Conservation (phyloP, 139 green algal genomes). For the Medakamo hakoo region DNA sequence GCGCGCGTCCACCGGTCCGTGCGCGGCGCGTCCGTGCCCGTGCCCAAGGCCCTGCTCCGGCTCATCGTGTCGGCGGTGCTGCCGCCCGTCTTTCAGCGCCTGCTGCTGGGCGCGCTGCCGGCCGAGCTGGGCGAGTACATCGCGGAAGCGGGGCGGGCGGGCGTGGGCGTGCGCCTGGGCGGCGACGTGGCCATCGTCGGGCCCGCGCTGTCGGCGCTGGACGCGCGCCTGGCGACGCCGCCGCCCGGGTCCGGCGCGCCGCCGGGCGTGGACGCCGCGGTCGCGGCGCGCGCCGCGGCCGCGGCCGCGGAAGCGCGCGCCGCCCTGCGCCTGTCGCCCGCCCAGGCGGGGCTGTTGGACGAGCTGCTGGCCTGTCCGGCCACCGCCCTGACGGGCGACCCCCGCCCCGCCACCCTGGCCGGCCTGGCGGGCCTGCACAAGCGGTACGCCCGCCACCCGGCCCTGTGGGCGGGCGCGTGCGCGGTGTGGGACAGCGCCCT, state of each 20-base stretch:
- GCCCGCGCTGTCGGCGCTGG: conserved; percentile 33
- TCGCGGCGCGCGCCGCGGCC: conserved; percentile 17
- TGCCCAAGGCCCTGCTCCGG: conserved; percentile 38
- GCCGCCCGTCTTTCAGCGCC: conserved; percentile 21
- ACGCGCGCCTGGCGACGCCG: conserved; percentile 27
- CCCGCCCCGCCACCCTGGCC: conserved; percentile 20
- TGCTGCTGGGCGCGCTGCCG: conserved; percentile 27
- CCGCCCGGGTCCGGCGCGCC: conserved; percentile 10
- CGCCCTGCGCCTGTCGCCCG: conserved; percentile 14
- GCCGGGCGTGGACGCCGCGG: conserved; percentile 26
- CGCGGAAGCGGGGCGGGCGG: conserved; percentile 54
- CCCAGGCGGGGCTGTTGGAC: conserved; percentile 19
- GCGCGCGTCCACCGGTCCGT: conserved; percentile 23
- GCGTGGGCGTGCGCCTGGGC: conserved; percentile 72
- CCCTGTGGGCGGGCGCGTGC: conserved; percentile 30
- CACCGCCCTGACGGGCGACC: not conserved
- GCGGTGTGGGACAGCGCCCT: conserved; percentile 24
- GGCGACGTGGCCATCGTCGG: conserved; percentile 38
- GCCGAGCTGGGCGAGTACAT: conserved; percentile 34
- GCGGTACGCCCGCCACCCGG: conserved; percentile 11
- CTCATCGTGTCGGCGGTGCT: conserved; percentile 33
- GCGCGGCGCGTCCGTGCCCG: conserved; percentile 31
- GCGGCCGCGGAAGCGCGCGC: conserved; percentile 29
- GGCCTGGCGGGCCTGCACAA: conserved; percentile 32
- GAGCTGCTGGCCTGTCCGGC: not conserved